phyloP scores from a whole-genome alignment of 352 stramenopile genomes.

The Globisporangium echinulatum region DNA sequence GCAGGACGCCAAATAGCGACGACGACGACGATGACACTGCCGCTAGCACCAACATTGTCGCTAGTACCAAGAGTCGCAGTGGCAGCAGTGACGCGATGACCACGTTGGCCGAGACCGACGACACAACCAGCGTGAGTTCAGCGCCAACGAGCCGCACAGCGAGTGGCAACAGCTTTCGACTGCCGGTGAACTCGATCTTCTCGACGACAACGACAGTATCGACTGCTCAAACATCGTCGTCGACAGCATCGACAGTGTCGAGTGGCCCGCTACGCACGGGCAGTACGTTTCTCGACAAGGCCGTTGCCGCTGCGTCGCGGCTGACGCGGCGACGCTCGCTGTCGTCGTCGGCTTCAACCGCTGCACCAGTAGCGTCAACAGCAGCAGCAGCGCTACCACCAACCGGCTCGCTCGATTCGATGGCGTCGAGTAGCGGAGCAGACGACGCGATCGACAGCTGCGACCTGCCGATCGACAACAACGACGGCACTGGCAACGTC shows the following conservation, averaged over 20 bases:
- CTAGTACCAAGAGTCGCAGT: no score
- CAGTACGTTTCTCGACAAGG: slow-evolving; percentile 67
- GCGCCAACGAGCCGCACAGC: slow-evolving; percentile 11
- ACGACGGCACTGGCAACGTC: slow-evolving; percentile 4
- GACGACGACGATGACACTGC: slow-evolving; percentile 6
- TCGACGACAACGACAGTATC: not conserved
- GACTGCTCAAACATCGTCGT: not conserved
- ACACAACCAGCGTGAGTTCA: slow-evolving; percentile 2
- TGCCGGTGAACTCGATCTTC: slow-evolving; percentile 11
- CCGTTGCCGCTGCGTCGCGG: slow-evolving; percentile 54
- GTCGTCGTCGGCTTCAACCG: slow-evolving; percentile 19
- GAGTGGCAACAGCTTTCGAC: slow-evolving; percentile 14
- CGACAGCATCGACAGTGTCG: not conserved
- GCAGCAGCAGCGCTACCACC: not conserved
- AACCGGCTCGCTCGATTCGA: not conserved
- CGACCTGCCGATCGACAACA: slow-evolving; percentile 2
- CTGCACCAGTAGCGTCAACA: slow-evolving; percentile 1
- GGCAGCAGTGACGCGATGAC: not conserved
- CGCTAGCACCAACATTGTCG: not conserved
- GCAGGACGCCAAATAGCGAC: slow-evolving; percentile 28
- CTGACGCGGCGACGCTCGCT: slow-evolving; percentile 20
- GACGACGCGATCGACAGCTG: slow-evolving; percentile 9
- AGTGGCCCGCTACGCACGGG: slow-evolving; percentile 36
- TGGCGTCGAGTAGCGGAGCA: not conserved
- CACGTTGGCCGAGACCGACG: slow-evolving; percentile 1